A percentile compares a stretch with the other conserved stretches of the same genome.
Evolutionary conservation across 2,329 filamentous ascomycete genomes (phyloP).

Genomic region (Esteya vermicola): DNA sequence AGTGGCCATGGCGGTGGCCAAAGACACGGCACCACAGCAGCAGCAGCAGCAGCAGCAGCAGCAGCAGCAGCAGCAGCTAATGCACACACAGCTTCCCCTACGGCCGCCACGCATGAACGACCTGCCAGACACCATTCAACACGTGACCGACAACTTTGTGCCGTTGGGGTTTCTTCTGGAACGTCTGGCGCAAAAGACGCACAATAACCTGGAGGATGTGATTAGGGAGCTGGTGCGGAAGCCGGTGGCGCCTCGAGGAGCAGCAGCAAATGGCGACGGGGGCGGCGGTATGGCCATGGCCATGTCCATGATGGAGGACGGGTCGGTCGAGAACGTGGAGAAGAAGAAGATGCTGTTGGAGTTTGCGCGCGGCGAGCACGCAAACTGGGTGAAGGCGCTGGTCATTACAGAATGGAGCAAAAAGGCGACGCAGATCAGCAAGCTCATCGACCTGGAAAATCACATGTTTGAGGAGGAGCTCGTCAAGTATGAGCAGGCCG

Average conservation of each 20-base stretch:
- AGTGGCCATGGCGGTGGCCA: too few species aligned
- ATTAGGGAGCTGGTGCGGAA: conserved; percentile 58
- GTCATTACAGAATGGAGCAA: conserved; percentile 86
- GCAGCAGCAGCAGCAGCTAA: too few species aligned
- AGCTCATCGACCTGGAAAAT: conserved; percentile 72
- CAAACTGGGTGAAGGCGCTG: conserved; percentile 83
- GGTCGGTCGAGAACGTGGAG: conserved; percentile 48
- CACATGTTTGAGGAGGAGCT: conserved; percentile 52
- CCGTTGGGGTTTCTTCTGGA: conserved; percentile 62
- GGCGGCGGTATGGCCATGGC: conserved; percentile 2
- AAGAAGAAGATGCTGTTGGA: conserved; percentile 67
- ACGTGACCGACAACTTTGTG: conserved; percentile 65
- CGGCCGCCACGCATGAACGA: conserved; percentile 30
- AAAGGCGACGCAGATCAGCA: conserved; percentile 64
- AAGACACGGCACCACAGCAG: background rate
- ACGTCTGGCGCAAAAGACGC: conserved; percentile 70
- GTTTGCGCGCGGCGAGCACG: conserved; percentile 66
- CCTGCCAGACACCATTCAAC: conserved; percentile 46
- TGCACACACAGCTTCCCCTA: background rate
- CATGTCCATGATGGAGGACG: conserved; percentile 48
- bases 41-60: too few species aligned
- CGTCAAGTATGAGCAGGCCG: conserved; percentile 41
- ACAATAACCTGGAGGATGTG: conserved; percentile 60
- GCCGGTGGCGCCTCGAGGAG: too few species aligned
- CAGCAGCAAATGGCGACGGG: conserved; percentile 34